phyloP scores from a whole-genome alignment of 768 basidiomycete species.

The Crucibulum laeve region DNA sequence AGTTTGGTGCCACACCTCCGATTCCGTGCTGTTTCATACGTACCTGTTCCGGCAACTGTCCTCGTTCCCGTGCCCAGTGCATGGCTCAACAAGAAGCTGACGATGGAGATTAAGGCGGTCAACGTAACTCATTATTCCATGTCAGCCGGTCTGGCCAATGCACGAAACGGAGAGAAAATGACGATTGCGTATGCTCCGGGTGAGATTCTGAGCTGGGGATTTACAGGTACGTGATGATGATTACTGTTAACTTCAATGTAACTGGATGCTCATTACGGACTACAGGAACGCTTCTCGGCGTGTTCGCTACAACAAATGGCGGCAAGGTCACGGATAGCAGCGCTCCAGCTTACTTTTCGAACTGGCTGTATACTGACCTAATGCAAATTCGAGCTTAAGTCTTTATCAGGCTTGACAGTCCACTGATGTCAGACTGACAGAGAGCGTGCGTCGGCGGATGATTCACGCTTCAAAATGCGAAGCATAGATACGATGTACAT shows the following conservation, averaged over 20 bases:
- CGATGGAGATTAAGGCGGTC: conserved; percentile 9
- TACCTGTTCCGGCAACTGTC: conserved; percentile 8
- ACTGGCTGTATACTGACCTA: conserved; percentile 14
- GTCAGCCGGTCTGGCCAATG: conserved; percentile 8
- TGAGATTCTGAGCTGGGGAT: conserved; percentile 13
- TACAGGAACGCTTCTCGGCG: conserved; percentile 9
- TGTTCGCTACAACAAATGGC: conserved; percentile 12
- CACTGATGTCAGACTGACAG: no score
- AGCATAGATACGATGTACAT: no score
- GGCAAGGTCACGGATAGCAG: conserved; percentile 2
- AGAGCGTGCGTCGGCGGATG: no score
- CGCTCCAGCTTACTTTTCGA: conserved; percentile 9
- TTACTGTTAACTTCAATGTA: no score
- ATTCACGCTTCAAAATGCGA: no score
- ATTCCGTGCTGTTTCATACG: conserved; percentile 8
- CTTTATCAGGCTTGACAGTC: no score
- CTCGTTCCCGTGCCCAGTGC: conserved; percentile 6
- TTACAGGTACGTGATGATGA: no score
- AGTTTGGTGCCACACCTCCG: conserved; percentile 9
- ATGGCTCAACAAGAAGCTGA: conserved; percentile 6
- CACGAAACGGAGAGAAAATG: not conserved
- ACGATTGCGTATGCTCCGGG: conserved; percentile 5
- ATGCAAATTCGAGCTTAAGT: no score
- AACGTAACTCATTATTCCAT: conserved; percentile 11
- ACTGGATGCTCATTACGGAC: not conserved